Evolutionary conservation across 2,329 filamentous ascomycete genomes (phyloP).

Genomic region (Pyrenochaeta sp.): DNA sequence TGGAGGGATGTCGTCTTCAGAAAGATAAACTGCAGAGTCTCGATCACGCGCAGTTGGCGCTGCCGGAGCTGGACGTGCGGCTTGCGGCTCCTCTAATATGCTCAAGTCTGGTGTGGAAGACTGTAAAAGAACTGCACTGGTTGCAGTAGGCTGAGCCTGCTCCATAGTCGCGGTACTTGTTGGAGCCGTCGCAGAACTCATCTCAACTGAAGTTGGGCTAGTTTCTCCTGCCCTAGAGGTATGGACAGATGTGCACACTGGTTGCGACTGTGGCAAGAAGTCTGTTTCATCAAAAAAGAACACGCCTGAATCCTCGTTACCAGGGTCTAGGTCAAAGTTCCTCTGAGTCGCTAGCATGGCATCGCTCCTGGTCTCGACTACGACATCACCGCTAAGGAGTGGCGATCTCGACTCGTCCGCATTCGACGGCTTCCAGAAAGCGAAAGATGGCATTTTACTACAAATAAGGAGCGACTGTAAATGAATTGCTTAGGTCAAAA

Average conservation of each 20-base stretch:
- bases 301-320: constrained; percentile 25
- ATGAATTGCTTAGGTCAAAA: too few species aligned
- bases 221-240: neutral
- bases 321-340: constrained; percentile 20
- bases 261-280: neutral
- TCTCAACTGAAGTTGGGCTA: neutral
- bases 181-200: too few species aligned
- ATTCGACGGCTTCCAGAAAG: constrained; percentile 31
- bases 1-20: constrained; percentile 21
- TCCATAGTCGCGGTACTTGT: too few species aligned
- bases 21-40: constrained; percentile 38
- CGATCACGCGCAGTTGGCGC: constrained; percentile 17
- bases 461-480: constrained; percentile 7
- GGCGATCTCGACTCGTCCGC: constrained; percentile 14
- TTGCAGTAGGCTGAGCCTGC: neutral
- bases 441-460: constrained; percentile 29
- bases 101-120: neutral
- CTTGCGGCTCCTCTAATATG: neutral
- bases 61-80: neutral
- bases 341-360: constrained; percentile 3
- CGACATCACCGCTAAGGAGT: constrained; percentile 10
- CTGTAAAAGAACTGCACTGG: neutral
- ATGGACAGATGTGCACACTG: too few species aligned
- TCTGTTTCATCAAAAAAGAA: constrained; percentile 25
- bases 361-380: constrained; percentile 1